Conservation (phyloP, 805 yeast genomes). For the Scheffersomyces amazonensis region DNA sequence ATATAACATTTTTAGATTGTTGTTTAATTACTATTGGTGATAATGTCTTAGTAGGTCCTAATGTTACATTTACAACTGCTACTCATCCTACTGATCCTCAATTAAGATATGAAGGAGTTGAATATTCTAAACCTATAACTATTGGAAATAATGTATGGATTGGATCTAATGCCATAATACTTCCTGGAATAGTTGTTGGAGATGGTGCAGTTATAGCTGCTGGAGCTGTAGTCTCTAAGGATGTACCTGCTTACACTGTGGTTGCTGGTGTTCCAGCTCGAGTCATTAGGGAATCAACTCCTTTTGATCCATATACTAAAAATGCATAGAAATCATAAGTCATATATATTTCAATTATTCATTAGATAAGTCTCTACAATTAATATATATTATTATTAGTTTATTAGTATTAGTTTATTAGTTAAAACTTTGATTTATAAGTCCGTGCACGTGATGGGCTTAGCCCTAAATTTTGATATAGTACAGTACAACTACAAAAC, state of each 20-base stretch:
- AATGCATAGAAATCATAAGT: too few species aligned
- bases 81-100: conserved; percentile 59
- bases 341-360: too few species aligned
- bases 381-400: too few species aligned
- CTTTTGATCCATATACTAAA: too few species aligned
- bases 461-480: too few species aligned
- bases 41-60: conserved; percentile 61
- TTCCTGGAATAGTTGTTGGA: conserved; percentile 69
- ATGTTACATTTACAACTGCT: conserved; percentile 57
- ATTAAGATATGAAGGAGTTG: conserved; percentile 42
- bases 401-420: too few species aligned
- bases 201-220: conserved; percentile 55
- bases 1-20: conserved; percentile 54
- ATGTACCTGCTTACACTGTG: conserved; percentile 52
- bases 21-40: conserved; percentile 61
- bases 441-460: too few species aligned
- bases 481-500: too few species aligned
- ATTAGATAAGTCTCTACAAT: too few species aligned
- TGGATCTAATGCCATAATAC: conserved; percentile 50
- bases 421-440: too few species aligned
- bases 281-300: conserved; percentile 36
- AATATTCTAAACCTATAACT: conserved; percentile 53
- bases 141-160: conserved; percentile 72
- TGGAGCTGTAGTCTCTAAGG: conserved; percentile 60
- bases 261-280: conserved; percentile 66